Conservation (phyloP, 192 early-diverging fungal species). For the Coemansia sp. region DNA sequence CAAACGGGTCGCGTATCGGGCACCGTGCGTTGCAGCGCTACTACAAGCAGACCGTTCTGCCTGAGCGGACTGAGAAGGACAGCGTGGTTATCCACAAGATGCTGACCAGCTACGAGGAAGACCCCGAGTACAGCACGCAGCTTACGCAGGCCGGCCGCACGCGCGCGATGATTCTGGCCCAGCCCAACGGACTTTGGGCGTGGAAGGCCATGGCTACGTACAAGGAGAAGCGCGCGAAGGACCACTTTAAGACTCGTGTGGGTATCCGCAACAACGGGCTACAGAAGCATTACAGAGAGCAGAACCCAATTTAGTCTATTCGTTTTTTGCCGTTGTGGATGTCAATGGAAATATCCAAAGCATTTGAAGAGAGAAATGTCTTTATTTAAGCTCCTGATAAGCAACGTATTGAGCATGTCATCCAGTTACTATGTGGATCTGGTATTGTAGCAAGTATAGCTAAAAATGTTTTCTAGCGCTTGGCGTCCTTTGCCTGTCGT, state of each 20-base stretch:
- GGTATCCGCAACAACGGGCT: slow-evolving; percentile 81
- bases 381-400: neutral
- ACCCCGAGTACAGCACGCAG: slow-evolving; percentile 39
- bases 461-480: neutral
- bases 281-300: slow-evolving; percentile 81
- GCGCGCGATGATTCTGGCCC: slow-evolving; percentile 40
- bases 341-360: too few species aligned
- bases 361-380: neutral
- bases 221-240: slow-evolving; percentile 60
- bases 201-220: slow-evolving; percentile 52
- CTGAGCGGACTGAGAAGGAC: slow-evolving; percentile 63
- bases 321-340: neutral
- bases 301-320: slow-evolving; percentile 62
- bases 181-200: slow-evolving; percentile 40
- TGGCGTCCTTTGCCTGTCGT: slow-evolving; percentile 5
- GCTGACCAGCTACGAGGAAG: slow-evolving; percentile 66
- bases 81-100: slow-evolving; percentile 78
- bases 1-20: slow-evolving; percentile 77
- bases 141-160: slow-evolving; percentile 30
- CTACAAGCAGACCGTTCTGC: slow-evolving; percentile 76
- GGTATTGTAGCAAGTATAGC: too few species aligned
- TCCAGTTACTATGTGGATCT: neutral
- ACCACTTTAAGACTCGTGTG: slow-evolving; percentile 65
- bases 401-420: too few species aligned
- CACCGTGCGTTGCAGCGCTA: slow-evolving; percentile 78